phyloP scores from a whole-genome alignment of 495 filamentous ascomycete species.

The Penicillium arizonense region DNA sequence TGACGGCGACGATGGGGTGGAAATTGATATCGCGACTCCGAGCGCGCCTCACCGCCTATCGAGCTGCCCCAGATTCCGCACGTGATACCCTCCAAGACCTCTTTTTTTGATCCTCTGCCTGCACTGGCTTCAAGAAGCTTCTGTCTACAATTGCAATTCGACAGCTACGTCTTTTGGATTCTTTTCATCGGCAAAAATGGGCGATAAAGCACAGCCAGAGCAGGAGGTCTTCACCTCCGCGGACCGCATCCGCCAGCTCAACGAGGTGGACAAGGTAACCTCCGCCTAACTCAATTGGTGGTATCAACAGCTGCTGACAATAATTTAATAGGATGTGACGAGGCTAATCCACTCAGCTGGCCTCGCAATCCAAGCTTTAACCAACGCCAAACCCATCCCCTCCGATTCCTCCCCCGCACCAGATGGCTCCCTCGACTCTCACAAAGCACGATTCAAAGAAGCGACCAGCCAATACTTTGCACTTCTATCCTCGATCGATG shows the following conservation, averaged over 20 bases:
- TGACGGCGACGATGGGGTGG: background rate
- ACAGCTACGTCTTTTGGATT: background rate
- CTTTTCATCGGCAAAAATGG: background rate
- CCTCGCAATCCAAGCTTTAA: constrained; percentile 66
- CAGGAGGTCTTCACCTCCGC: constrained; percentile 52
- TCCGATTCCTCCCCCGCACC: constrained; percentile 15
- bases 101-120: background rate
- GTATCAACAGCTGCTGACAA: background rate
- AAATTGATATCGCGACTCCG: constrained; percentile 17
- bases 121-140: too few species aligned
- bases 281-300: constrained; percentile 1
- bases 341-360: constrained; percentile 66
- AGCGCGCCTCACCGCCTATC: constrained; percentile 9
- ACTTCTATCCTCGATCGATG: constrained; percentile 67
- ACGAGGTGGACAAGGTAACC: constrained; percentile 67
- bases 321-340: constrained; percentile 47
- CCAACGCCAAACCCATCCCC: constrained; percentile 44
- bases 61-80: constrained; percentile 22
- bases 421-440: constrained; percentile 47
- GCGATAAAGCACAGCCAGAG: background rate
- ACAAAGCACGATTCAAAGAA: constrained; percentile 58
- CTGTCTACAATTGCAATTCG: background rate
- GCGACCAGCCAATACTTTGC: constrained; percentile 65
- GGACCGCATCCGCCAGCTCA: constrained; percentile 76
- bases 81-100: constrained; percentile 13